Conservation (phyloP, 192 early-diverging fungal genomes). For the Mortierella antarctica region DNA sequence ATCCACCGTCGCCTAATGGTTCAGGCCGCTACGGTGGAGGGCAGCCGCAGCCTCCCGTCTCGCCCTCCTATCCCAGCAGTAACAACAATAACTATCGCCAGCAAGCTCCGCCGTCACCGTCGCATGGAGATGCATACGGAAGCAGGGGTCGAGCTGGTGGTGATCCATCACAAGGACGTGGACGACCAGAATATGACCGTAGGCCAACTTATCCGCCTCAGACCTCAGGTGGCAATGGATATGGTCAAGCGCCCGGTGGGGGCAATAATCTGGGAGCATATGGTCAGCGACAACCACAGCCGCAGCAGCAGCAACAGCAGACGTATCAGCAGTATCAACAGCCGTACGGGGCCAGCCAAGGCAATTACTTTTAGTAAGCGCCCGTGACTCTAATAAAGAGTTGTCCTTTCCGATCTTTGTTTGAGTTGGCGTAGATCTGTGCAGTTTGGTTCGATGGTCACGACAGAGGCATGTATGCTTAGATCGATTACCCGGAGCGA, state of each 20-base stretch:
- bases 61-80: constrained; percentile 13
- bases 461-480: no score
- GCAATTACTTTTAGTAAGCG: constrained; percentile 35
- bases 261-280: constrained; percentile 31
- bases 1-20: constrained; percentile 21
- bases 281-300: constrained; percentile 29
- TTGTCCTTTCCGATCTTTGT: no score
- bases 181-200: constrained; percentile 23
- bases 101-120: constrained; percentile 5
- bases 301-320: constrained; percentile 21
- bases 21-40: background rate
- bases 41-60: constrained; percentile 5
- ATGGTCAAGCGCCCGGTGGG: constrained; percentile 1
- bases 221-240: background rate
- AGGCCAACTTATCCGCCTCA: constrained; percentile 22
- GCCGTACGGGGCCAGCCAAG: constrained; percentile 11
- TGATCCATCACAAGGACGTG: constrained; percentile 15
- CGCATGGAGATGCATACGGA: constrained; percentile 8
- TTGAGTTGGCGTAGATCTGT: no score
- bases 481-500: no score
- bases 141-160: constrained; percentile 7
- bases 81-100: background rate
- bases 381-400: background rate
- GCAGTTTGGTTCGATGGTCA: no score
- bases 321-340: constrained; percentile 11